phyloP scores from a whole-genome alignment of 352 stramenopile genomes.

The Phytophthora hibernalis region DNA sequence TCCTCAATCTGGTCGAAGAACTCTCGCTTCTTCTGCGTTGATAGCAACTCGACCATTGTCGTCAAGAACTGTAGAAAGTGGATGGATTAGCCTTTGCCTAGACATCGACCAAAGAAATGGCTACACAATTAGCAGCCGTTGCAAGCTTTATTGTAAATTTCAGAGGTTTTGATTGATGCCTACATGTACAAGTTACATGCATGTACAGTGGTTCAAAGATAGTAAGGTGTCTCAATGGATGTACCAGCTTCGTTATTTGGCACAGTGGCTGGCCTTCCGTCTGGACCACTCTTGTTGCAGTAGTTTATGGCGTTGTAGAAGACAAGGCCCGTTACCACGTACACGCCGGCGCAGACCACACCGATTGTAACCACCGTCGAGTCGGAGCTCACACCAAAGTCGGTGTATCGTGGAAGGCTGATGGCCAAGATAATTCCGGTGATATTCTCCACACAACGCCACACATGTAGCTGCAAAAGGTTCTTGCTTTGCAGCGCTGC shows the following conservation, averaged over 20 bases:
- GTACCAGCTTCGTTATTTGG: neutral
- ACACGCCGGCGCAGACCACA: slow-evolving; percentile 46
- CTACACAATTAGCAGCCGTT: slow-evolving; percentile 1
- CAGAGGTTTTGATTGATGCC: slow-evolving; percentile 22
- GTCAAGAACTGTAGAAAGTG: slow-evolving; percentile 22
- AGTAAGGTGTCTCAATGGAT: slow-evolving; percentile 5
- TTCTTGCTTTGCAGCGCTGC: slow-evolving; percentile 45
- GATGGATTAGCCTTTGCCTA: slow-evolving; percentile 14
- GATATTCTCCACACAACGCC: slow-evolving; percentile 66
- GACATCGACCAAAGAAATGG: slow-evolving; percentile 28
- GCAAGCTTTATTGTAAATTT: no score
- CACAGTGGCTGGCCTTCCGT: neutral
- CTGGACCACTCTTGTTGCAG: slow-evolving; percentile 1
- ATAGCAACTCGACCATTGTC: slow-evolving; percentile 44
- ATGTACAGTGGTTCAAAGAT: slow-evolving; percentile 3
- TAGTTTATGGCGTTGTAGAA: slow-evolving; percentile 36
- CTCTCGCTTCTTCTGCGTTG: slow-evolving; percentile 42
- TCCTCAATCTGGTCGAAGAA: slow-evolving; percentile 61
- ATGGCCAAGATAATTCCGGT: slow-evolving; percentile 49
- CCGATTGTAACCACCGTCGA: slow-evolving; percentile 44
- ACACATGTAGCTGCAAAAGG: slow-evolving; percentile 53
- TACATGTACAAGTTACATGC: slow-evolving; percentile 4
- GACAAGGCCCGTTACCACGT: slow-evolving; percentile 31
- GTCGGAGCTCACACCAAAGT: slow-evolving; percentile 64
- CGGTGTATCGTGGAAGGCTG: slow-evolving; percentile 57